Evolutionary conservation across 2,329 filamentous ascomycete species (phyloP).

Genomic region (Cordyceps militaris): DNA sequence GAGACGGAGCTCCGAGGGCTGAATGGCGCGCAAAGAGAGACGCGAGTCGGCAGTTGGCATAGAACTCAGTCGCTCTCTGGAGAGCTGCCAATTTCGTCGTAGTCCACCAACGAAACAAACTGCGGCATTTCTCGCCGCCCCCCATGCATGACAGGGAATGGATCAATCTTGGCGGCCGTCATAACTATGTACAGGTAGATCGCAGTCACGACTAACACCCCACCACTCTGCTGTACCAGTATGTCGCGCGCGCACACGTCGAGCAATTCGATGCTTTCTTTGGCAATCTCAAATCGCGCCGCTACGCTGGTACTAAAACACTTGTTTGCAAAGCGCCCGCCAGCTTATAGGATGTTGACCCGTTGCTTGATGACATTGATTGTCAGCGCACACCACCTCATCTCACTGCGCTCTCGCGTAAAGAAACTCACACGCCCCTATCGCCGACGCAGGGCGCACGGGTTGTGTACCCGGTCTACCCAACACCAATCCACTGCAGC

Average conservation of each 20-base stretch:
- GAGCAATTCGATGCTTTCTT: background rate
- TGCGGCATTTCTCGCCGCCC: constrained; percentile 3
- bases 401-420: background rate
- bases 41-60: constrained; percentile 7
- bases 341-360: constrained; percentile 3
- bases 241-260: background rate
- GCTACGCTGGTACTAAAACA: background rate
- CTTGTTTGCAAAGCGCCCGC: background rate
- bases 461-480: background rate
- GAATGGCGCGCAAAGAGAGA: background rate
- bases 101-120: background rate
- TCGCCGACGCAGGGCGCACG: background rate
- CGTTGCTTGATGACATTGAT: background rate
- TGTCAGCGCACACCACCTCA: background rate
- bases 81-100: constrained; percentile 5
- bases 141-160: background rate
- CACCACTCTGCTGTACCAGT: background rate
- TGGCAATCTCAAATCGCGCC: constrained; percentile 6
- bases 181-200: background rate
- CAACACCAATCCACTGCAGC: background rate
- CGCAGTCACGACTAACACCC: background rate
- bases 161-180: constrained; percentile 5
- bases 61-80: background rate
- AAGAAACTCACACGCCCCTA: background rate
- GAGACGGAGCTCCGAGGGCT: background rate